Evolutionary conservation across 1,284 basidiomycete species (phyloP).

Genomic region (Austroboletus niveus): DNA sequence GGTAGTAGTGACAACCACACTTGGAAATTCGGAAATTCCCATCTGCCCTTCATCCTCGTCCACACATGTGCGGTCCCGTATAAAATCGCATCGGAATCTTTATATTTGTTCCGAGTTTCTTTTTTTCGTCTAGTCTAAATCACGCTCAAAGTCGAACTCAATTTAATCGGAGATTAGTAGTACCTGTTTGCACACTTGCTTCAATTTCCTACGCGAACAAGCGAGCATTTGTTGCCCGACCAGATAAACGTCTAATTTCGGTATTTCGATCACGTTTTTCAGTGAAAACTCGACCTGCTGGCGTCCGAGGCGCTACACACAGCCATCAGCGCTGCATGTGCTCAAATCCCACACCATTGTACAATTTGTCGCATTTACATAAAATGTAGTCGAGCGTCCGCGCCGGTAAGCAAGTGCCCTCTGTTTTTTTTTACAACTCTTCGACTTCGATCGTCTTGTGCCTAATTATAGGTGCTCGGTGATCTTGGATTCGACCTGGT

Average conservation of each 20-base stretch:
- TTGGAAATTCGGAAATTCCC: background rate
- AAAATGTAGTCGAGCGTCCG: background rate
- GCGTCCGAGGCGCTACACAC: background rate
- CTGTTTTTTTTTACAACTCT: background rate
- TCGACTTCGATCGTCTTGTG: too few relatives aligned
- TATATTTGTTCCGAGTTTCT: background rate
- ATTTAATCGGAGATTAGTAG: too few relatives aligned
- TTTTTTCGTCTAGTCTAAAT: background rate
- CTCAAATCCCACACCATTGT: background rate
- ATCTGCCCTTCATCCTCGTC: background rate
- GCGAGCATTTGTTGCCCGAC: too few relatives aligned
- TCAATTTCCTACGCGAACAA: too few relatives aligned
- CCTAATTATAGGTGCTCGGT: too few relatives aligned
- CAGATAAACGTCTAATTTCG: too few relatives aligned
- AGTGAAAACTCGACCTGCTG: background rate
- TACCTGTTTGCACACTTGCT: too few relatives aligned
- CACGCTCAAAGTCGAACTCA: too few relatives aligned
- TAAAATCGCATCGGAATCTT: background rate
- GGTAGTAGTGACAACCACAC: background rate
- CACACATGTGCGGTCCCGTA: slow-evolving; percentile 8
- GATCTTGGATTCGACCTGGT: background rate
- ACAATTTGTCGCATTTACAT: background rate
- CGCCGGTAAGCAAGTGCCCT: background rate
- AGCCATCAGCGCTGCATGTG: background rate
- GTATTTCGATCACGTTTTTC: background rate